A percentile compares a stretch with the other conserved stretches of the same genome.
These are phyloP conservation scores for Dryas drummondii DNA, from an alignment of 306 rosid genomes.

Conservation along the genomic window DNA sequence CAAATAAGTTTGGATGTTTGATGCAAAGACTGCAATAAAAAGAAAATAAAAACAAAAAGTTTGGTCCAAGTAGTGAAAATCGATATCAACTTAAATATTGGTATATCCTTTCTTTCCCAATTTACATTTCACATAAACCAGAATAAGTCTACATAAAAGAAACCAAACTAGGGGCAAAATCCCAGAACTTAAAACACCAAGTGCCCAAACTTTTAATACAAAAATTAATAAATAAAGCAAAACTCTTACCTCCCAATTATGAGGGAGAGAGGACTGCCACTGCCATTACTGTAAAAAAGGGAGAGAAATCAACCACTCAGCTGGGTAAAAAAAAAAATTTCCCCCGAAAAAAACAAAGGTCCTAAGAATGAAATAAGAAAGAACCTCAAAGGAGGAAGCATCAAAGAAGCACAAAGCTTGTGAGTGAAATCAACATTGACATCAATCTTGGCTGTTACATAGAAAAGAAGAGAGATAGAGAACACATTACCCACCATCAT, in stretches of 20 bases:
- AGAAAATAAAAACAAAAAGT: not conserved
- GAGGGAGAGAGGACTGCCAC: slow-evolving; percentile 64
- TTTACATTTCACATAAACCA: slow-evolving; percentile 4
- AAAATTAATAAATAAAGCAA: slow-evolving; percentile 13
- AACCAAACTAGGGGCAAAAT: not conserved
- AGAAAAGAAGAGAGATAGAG: not conserved
- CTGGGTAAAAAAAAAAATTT: too few relatives aligned
- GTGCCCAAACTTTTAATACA: not conserved
- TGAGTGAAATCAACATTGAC: slow-evolving; percentile 89
- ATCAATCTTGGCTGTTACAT: slow-evolving; percentile 79
- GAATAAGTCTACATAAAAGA: not conserved
- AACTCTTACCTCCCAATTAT: slow-evolving; percentile 76
- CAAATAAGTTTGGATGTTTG: slow-evolving; percentile 89
- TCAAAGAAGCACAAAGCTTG: slow-evolving; percentile 72
- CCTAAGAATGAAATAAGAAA: not conserved
- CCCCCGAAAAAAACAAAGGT: not conserved
- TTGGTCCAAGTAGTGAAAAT: not conserved
- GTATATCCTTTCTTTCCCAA: not conserved
- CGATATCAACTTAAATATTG: not conserved
- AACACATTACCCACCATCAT: slow-evolving; percentile 14
- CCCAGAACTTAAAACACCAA: not conserved
- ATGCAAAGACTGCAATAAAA: slow-evolving; percentile 58
- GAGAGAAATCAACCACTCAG: slow-evolving; percentile 17
- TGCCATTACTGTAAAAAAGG: slow-evolving; percentile 45
- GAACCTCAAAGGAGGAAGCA: slow-evolving; percentile 79